Evolutionary conservation across 2,329 filamentous ascomycete species (phyloP), one percentile per base, ranked within the genome.

Genomic region (Didymella glomerata): DNA sequence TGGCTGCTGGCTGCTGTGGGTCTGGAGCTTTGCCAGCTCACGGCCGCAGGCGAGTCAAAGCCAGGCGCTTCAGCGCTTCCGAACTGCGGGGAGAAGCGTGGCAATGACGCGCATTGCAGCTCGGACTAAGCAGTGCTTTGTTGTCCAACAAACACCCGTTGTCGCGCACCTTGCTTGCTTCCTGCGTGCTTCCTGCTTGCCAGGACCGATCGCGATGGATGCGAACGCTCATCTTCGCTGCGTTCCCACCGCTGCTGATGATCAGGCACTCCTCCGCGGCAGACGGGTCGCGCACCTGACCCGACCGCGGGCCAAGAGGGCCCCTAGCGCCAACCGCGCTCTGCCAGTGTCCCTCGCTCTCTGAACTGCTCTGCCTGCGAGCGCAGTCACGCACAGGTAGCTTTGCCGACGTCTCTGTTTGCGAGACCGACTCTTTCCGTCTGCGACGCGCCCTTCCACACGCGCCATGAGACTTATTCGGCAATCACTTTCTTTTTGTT

Each of bases 381-480:
- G 40, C 45, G 32, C 49, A 34, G 38, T 28, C 55, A 54, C 44
- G 45, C 49, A 34, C 49, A 45, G 16, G 30, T 16, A 34, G 49
- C n/a, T 53, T 48, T 42, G 50, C 58, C 52, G 42, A 53, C 61
- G 53, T 54, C 44, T 51, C 53, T 18, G 41, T 46, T 58, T 47
- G 62, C 64, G 54, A 59, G 63, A 63, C 55, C 51, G 58, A 32
- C 49, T 54, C 54, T 57, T 41, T 50, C 46, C 46, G 45, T 36
- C 57, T 50, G 55, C 59, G 51, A 60, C 54, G 58, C 62, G 48
- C 36, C 41, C 11, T 54, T 56, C 32, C 57, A 56, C 48, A 59
- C 69, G 61, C 70, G 69, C 73, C 70, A 76, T 76, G 73, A 65
- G 53, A 68, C 62, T 70, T 63, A 65, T 66, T 61, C 60, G 57